Evolutionary conservation across 1,284 basidiomycete genomes (phyloP).

Genomic region (Tilletia indica): DNA sequence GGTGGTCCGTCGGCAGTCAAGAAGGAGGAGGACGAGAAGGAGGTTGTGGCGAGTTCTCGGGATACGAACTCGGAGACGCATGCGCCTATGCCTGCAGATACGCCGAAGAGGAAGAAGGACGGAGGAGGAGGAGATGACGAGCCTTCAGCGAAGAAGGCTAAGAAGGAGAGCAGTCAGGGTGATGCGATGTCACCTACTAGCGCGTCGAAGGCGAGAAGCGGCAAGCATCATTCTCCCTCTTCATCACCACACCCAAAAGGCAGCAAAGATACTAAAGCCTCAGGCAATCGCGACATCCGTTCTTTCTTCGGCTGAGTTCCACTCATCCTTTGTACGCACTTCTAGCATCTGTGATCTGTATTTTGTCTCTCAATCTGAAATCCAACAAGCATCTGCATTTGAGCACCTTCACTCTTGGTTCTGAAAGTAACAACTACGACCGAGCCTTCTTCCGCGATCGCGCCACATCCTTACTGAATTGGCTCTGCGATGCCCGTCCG

Average conservation of each 20-base stretch:
- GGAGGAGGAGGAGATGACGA: neutral
- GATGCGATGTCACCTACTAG: too few species aligned
- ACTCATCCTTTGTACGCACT: neutral
- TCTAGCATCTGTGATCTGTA: neutral
- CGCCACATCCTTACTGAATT: conserved; percentile 17
- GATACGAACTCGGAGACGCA: conserved; percentile 4
- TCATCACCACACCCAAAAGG: too few species aligned
- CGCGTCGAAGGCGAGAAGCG: too few species aligned
- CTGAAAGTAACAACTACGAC: neutral
- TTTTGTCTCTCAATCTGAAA: too few species aligned
- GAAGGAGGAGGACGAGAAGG: conserved; percentile 17
- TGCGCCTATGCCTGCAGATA: neutral
- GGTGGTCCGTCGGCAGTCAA: neutral
- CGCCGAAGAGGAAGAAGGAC: too few species aligned
- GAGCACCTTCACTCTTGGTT: too few species aligned
- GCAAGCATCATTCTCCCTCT: too few species aligned
- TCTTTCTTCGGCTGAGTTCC: conserved; percentile 5
- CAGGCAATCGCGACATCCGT: conserved; percentile 14
- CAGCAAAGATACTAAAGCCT: neutral
- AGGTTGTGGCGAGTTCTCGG: neutral
- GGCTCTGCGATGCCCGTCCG: neutral
- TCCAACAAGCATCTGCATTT: too few species aligned
- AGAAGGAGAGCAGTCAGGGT: neutral
- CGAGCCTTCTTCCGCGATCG: neutral
- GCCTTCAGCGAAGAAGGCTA: neutral